Evolutionary conservation across 495 filamentous ascomycete species (phyloP), one percentile per base, ranked within the genome.

Genomic region (Penicillium bialowiezense): DNA sequence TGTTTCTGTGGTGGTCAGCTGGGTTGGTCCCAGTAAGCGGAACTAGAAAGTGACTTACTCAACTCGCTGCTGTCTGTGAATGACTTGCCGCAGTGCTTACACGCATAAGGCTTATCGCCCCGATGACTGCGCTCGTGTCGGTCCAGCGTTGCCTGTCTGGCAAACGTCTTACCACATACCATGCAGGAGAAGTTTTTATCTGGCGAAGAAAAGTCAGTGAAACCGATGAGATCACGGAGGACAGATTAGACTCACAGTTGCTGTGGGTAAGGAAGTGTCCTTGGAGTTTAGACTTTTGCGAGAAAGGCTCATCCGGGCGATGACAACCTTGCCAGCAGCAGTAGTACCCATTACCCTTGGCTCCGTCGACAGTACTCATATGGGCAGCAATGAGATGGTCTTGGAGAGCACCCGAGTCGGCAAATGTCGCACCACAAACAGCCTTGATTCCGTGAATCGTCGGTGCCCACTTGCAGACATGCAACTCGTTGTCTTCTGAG

Each of bases 71-170:
- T 77, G 48, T 76, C 75, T 3, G 74, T 74, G 23, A 76, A 76
- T 13, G 64, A 62, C 46, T 72, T 77, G 2, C 63, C 69, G 44
- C 75, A 79, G 12, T 67, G 51, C 13, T 67, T 57, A 51, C 75
- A 79, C 21, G 56, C 67, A 43, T 71, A 77, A 0, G 74, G 75
- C 51, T 77, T 79, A 49, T 79, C 75, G 15, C 73, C 72, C 0
- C 74, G 75, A 44, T 79, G 75, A n/a, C 72, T 77, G n/a, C 75
- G 74, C 56, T 74, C 71, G 36, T 79, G 75, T 23, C 74, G 66
- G 33, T 74, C 73, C 40, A 78, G 50, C 19, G 73, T 75, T 9
- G 72, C 72, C 48, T 71, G 69, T 17, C 75, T 65, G 17, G 73
- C 72, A 41, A 77, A 79, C 1, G 62, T 40, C 48, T 78, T 76